These are phyloP conservation scores for Ensete ventricosum DNA, from an alignment of 176 grass and related monocot genomes.

Conservation along the genomic window DNA sequence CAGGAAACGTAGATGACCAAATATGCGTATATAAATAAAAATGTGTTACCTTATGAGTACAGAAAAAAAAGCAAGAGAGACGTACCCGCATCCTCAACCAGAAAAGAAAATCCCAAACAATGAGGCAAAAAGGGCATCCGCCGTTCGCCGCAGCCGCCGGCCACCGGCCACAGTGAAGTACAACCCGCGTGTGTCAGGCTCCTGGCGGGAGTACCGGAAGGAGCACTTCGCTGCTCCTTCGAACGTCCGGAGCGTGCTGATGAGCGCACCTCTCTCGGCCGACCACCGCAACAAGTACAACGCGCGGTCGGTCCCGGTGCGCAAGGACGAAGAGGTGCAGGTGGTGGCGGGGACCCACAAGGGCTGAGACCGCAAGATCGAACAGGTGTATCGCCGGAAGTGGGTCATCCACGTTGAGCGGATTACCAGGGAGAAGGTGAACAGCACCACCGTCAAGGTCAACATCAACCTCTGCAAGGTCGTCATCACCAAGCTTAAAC, in stretches of 20 bases:
- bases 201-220: conserved; percentile 85
- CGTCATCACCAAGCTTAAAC: conserved; percentile 69
- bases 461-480: conserved; percentile 9
- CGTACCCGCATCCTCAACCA: too few species aligned
- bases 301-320: neutral
- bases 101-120: too few species aligned
- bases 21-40: too few species aligned
- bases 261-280: conserved; percentile 65
- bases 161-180: conserved; percentile 50
- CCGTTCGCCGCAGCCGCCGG: neutral
- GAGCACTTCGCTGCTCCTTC: conserved; percentile 88
- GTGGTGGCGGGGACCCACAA: neutral
- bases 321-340: neutral
- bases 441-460: too few species aligned
- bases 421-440: too few species aligned
- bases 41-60: too few species aligned
- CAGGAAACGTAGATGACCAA: too few species aligned
- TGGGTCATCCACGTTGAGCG: too few species aligned
- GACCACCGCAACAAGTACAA: conserved; percentile 15
- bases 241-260: conserved; percentile 71
- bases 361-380: too few species aligned
- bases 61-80: too few species aligned
- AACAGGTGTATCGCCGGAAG: too few species aligned
- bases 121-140: too few species aligned
- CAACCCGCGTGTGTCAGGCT: conserved; percentile 69